A percentile compares a stretch with the other conserved stretches of the same genome.
These are phyloP conservation scores for Crithidia sp. DNA, from an alignment of 208 protist species.

Conservation along the genomic window DNA sequence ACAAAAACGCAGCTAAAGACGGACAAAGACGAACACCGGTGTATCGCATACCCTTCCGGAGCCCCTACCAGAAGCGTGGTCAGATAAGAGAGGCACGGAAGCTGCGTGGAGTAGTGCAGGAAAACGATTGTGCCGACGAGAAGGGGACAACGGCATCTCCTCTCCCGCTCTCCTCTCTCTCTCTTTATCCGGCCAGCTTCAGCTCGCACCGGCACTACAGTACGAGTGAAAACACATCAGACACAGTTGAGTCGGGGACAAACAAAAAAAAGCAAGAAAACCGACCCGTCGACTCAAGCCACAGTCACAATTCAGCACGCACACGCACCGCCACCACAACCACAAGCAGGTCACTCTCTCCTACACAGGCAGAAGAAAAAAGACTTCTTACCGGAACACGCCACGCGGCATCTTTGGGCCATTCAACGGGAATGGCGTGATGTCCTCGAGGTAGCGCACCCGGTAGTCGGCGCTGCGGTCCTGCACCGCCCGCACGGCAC, in stretches of 20 bases:
- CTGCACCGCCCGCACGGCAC: conserved; percentile 85
- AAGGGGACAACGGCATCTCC: too few relatives aligned
- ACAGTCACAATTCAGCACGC: background rate
- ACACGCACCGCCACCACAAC: background rate
- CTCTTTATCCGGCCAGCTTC: too few relatives aligned
- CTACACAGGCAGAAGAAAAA: background rate
- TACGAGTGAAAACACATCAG: background rate
- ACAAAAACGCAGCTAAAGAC: too few relatives aligned
- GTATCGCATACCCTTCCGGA: too few relatives aligned
- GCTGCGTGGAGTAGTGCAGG: too few relatives aligned
- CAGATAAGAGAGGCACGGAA: too few relatives aligned
- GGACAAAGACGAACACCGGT: too few relatives aligned
- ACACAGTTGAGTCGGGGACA: background rate
- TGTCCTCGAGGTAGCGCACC: conserved; percentile 89
- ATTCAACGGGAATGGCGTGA: conserved; percentile 91
- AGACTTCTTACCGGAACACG: conserved; percentile 64
- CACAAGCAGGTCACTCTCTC: background rate
- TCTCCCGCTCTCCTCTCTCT: too few relatives aligned
- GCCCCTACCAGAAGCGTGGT: too few relatives aligned
- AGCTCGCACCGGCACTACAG: too few relatives aligned
- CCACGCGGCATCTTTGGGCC: conserved; percentile 89
- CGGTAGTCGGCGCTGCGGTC: conserved; percentile 77
- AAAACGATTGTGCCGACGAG: too few relatives aligned
- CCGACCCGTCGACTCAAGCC: background rate
- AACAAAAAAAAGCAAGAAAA: background rate